Conservation (phyloP, 2,329 filamentous ascomycete species). For the Penicillium polonicum region DNA sequence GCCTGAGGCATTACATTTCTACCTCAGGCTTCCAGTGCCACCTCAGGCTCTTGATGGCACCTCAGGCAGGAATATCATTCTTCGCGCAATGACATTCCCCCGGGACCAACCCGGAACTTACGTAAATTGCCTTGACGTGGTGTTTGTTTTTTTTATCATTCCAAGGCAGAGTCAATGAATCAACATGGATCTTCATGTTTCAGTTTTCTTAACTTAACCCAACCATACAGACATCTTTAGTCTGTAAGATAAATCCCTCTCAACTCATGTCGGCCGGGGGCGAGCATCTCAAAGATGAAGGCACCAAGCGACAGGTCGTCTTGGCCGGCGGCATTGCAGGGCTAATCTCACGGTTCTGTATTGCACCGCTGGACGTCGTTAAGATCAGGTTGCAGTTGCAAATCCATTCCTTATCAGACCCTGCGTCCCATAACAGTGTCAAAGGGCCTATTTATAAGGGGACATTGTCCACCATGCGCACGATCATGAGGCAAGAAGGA, state of each 20-base stretch:
- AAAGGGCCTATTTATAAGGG: constrained; percentile 62
- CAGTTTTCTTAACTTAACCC: background rate
- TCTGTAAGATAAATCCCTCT: constrained; percentile 17
- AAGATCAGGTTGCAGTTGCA: constrained; percentile 98
- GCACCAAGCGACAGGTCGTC: constrained; percentile 65
- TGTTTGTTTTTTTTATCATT: constrained; percentile 16
- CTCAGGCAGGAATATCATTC: background rate
- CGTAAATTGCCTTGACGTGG: constrained; percentile 15
- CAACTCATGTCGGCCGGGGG: constrained; percentile 64
- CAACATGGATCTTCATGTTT: constrained; percentile 4
- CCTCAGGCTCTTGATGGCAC: background rate
- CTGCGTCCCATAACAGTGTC: constrained; percentile 56
- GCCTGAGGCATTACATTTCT: background rate
- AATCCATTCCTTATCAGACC: constrained; percentile 76
- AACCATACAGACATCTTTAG: background rate
- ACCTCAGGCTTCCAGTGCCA: background rate
- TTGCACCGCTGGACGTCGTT: constrained; percentile 93
- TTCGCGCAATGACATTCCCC: background rate
- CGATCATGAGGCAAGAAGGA: constrained; percentile 79
- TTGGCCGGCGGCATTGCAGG: constrained; percentile 71
- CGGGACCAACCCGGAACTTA: constrained; percentile 8
- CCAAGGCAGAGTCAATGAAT: constrained; percentile 6
- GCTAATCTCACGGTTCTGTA: constrained; percentile 88
- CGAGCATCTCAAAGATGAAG: constrained; percentile 69
- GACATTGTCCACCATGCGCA: constrained; percentile 69